phyloP scores from a whole-genome alignment of 805 yeast species.

The Yamadazyma kitorensis region DNA sequence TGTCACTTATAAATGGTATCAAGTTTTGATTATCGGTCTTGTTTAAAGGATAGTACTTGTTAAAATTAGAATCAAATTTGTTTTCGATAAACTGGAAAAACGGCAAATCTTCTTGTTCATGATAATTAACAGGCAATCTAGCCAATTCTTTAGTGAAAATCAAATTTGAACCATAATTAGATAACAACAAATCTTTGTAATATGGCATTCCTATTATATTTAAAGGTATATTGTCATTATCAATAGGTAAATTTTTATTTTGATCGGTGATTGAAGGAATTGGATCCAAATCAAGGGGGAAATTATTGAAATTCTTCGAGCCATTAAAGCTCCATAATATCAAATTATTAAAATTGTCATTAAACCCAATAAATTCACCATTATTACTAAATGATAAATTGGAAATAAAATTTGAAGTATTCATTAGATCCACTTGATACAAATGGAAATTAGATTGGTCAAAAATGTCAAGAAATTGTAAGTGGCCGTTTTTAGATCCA shows the following conservation, averaged over 20 bases:
- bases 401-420: conserved; percentile 31
- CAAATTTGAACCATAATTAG: conserved; percentile 72
- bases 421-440: conserved; percentile 59
- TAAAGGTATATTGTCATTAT: conserved; percentile 56
- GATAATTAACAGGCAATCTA: conserved; percentile 45
- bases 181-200: conserved; percentile 70
- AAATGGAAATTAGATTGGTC: conserved; percentile 68
- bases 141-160: conserved; percentile 61
- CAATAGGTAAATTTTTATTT: conserved; percentile 43
- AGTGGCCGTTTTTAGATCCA: conserved; percentile 73
- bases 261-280: conserved; percentile 32
- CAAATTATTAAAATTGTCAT: conserved; percentile 59
- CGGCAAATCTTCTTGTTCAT: conserved; percentile 17
- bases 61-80: conserved; percentile 13
- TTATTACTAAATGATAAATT: conserved; percentile 57
- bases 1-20: conserved; percentile 14
- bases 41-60: conserved; percentile 11
- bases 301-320: conserved; percentile 31
- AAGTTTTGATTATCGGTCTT: conserved; percentile 9
- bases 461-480: conserved; percentile 80
- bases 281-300: conserved; percentile 32
- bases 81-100: conserved; percentile 12
- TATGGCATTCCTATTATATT: conserved; percentile 83
- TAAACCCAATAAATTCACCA: conserved; percentile 75
- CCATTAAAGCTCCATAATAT: conserved; percentile 64